Base-by-base conservation (phyloP, 345 rosid species). In the Melaleuca quinquenervia region DNA sequence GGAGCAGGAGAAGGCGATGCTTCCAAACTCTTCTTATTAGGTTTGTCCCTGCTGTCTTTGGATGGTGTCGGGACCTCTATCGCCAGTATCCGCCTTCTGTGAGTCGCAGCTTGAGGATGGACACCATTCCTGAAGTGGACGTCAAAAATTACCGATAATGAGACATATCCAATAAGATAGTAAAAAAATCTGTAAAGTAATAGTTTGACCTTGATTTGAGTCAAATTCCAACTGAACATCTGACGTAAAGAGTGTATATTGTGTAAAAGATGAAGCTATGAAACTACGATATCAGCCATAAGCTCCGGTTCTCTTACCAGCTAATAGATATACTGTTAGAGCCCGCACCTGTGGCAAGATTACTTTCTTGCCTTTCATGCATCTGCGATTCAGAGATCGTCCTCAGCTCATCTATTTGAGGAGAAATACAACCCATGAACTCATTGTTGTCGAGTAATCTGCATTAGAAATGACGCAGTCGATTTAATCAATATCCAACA, bases 391-490 rank as follows among this genome's bases (percentile, higher is more conserved):
- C 93, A 74, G 95, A 91, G 87, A 89, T 55, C 80, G 44, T 84
- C 85, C 86, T 88, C 84, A 92, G 91, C 84, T 92, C 87, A 41
- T 85, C 52, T 12, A 90, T 76, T 84, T 91, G 92, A 20, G 92
- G 90, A 84, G 94, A 88, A 32, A 87, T 85, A 87, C 52, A 52
- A 11, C 84, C 90, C 50, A 94, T 91, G 70, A 89, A 89, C 84
- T 86, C 83, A 76, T 94, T 93, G 86, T 91, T 90, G 92, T 93
- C 94, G 36, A 92, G 88, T 53, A 92, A 85, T 53, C 95, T 94
- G 93, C 87, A 87, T n/a, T 8, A 62, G 44, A 64, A 26, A 83
- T 52, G 52, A 60, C 11, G 51, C 36, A 75, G 76, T 54, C 26
- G 6, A 49, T n/a, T 26, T 8, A 7, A 50, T 50, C 55, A 82